A percentile compares a stretch with the other conserved stretches of the same genome.
These are phyloP conservation scores for Dendrocalamus latiflorus DNA, from an alignment of 202 grass and related monocot genomes.

Conservation along the genomic window DNA sequence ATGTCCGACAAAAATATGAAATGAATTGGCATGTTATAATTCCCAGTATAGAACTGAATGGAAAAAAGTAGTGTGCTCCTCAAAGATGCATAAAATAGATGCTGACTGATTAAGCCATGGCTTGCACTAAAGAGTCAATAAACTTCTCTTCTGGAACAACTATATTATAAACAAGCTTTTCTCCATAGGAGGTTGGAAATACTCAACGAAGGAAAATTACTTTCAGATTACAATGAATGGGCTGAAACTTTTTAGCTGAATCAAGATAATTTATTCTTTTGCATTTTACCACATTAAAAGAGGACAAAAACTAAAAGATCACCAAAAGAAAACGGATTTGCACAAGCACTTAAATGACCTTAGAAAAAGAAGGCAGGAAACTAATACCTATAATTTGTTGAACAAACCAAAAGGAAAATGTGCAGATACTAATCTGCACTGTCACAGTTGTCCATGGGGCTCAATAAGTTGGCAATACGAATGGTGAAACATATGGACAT, in stretches of 20 bases:
- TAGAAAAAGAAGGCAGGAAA: background rate
- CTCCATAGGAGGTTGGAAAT: background rate
- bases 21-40: background rate
- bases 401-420: background rate
- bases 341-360: background rate
- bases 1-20: background rate
- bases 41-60: too few species aligned
- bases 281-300: background rate
- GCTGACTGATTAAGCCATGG: background rate
- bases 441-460: background rate
- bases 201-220: background rate
- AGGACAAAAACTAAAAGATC: background rate
- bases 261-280: background rate
- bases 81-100: too few species aligned
- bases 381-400: background rate
- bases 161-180: background rate
- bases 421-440: background rate
- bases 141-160: background rate
- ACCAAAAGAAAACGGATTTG: too few species aligned
- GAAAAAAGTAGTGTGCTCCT: too few species aligned
- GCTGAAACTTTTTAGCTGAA: background rate
- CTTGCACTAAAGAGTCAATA: background rate
- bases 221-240: slow-evolving; percentile 1
- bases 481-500: background rate
- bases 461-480: background rate